These are phyloP conservation scores for Prunella vulgaris DNA, from an alignment of 257 asterid species.

Conservation along the genomic window DNA sequence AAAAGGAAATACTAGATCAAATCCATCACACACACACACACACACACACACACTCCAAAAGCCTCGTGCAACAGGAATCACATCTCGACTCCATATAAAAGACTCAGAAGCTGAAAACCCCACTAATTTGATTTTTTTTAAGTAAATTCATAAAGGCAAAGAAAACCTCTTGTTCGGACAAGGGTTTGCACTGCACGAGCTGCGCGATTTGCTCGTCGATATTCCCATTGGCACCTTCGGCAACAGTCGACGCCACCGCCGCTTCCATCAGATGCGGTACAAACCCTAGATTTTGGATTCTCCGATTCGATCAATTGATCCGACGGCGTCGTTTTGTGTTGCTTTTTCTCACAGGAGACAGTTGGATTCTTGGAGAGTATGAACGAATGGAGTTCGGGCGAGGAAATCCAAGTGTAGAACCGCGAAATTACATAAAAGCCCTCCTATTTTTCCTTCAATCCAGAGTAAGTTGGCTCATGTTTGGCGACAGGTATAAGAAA, in stretches of 20 bases:
- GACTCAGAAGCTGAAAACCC: not conserved
- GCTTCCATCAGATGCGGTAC: conserved; percentile 39
- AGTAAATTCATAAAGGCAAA: not conserved
- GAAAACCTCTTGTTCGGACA: conserved; percentile 71
- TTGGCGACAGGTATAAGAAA: not conserved
- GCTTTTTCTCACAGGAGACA: conserved; percentile 13
- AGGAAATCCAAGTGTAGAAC: conserved; percentile 21
- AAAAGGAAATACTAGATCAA: conserved; percentile 17
- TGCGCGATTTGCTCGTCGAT: conserved; percentile 73
- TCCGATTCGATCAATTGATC: conserved; percentile 19
- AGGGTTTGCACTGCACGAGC: conserved; percentile 87
- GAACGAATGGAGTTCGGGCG: conserved; percentile 7
- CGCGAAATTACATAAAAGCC: conserved; percentile 23
- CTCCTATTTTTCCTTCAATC: not conserved
- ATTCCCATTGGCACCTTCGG: conserved; percentile 46
- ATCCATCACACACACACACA: not conserved
- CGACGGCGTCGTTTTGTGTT: conserved; percentile 34
- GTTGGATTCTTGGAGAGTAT: conserved; percentile 25
- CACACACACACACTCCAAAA: not conserved
- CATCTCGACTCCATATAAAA: conserved; percentile 8
- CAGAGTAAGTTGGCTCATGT: conserved; percentile 9
- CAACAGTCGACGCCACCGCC: conserved; percentile 40
- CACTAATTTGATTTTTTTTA: no score
- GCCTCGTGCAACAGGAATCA: not conserved
- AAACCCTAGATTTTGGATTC: conserved; percentile 30